Evolutionary conservation across 208 protist species (phyloP).

Genomic region (Zelonia costaricensis): DNA sequence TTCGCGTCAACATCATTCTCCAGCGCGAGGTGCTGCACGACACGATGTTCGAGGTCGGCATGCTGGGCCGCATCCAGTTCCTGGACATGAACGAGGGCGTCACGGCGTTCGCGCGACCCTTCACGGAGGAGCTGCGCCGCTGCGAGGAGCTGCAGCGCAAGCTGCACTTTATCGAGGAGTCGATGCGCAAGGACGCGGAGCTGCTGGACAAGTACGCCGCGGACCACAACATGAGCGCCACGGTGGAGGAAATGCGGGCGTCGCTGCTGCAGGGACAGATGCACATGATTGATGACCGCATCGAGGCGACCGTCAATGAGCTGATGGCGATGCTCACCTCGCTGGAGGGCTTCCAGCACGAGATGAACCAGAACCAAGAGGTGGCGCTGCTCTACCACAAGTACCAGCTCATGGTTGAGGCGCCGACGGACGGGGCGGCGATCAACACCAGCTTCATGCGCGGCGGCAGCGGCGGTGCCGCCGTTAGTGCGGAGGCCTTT

Average conservation of each 20-base stretch:
- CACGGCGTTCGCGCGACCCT: conserved; percentile 96
- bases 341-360: conserved; percentile 41
- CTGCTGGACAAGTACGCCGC: conserved; percentile 82
- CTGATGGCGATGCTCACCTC: conserved; percentile 40
- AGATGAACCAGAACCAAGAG: conserved; percentile 75
- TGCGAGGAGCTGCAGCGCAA: conserved; percentile 98
- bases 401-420: conserved; percentile 75
- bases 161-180: conserved; percentile 91
- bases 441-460: conserved; percentile 38
- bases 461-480: conserved; percentile 26
- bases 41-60: conserved; percentile 95
- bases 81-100: conserved; percentile 93
- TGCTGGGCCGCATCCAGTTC: conserved; percentile 96
- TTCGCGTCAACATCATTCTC: conserved; percentile 95
- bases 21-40: conserved; percentile 97
- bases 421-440: conserved; percentile 58
- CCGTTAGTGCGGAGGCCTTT: conserved; percentile 22
- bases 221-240: conserved; percentile 41
- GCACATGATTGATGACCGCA: conserved; percentile 79
- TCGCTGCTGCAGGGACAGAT: conserved; percentile 86
- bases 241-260: conserved; percentile 62
- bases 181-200: conserved; percentile 67
- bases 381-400: conserved; percentile 89
- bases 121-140: conserved; percentile 95
- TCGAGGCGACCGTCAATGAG: conserved; percentile 40